Percentiles rank a stretch among this genome's conserved stretches.
Conservation (phyloP, 2,329 filamentous ascomycete species). For the Trichoderma sp. region DNA sequence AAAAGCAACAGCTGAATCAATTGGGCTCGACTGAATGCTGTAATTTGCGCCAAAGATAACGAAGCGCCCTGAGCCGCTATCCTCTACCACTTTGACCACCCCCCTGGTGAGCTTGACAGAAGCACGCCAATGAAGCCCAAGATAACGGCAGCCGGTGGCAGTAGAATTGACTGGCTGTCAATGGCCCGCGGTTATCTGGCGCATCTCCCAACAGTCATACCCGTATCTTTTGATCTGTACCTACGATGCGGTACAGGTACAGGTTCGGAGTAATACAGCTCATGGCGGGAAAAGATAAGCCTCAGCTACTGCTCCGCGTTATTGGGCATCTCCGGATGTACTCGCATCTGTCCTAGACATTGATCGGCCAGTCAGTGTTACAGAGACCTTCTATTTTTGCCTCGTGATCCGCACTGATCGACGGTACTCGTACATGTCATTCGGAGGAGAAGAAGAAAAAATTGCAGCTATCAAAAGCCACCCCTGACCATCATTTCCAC, state of each 20-base stretch:
- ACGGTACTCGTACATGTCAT: neutral
- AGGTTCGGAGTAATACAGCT: neutral
- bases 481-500: constrained; percentile 21
- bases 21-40: neutral
- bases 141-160: constrained; percentile 4
- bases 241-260: neutral
- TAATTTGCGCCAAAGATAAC: constrained; percentile 18
- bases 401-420: constrained; percentile 14
- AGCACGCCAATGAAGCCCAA: constrained; percentile 5
- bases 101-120: neutral
- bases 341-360: neutral
- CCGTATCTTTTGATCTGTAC: neutral
- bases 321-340: neutral
- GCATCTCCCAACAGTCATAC: neutral
- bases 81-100: neutral
- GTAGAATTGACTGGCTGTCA: neutral
- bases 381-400: constrained; percentile 17
- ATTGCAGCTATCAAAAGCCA: neutral
- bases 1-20: neutral
- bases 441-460: neutral
- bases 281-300: neutral
- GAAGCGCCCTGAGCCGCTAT: constrained; percentile 8
- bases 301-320: neutral
- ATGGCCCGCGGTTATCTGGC: neutral
- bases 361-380: constrained; percentile 2